Evolutionary conservation across 192 early-diverging fungal species (phyloP).

Genomic region (Dissophora globulifera): DNA sequence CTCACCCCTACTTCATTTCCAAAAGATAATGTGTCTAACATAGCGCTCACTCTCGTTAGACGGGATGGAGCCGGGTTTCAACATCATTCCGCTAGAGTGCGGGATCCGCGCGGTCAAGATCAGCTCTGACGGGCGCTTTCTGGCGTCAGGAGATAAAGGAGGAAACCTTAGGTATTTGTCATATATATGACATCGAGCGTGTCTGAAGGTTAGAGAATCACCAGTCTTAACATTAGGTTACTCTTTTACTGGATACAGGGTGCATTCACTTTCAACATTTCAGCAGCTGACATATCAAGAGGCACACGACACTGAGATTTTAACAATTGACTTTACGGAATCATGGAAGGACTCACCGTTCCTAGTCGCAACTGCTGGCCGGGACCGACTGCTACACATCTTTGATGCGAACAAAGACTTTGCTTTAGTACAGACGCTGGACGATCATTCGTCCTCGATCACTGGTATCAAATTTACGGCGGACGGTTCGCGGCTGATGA

Average conservation of each 20-base stretch:
- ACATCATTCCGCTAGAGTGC: constrained; percentile 55
- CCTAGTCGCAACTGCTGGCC: constrained; percentile 76
- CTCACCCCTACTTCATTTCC: too few relatives aligned
- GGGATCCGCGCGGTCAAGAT: constrained; percentile 77
- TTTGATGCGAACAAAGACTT: constrained; percentile 72
- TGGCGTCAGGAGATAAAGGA: constrained; percentile 78
- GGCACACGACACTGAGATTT: constrained; percentile 83
- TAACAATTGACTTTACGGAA: constrained; percentile 79
- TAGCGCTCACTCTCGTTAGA: background rate
- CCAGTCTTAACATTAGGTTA: too few relatives aligned
- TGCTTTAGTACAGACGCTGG: constrained; percentile 78
- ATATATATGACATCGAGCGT: too few relatives aligned
- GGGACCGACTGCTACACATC: constrained; percentile 82
- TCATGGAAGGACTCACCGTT: constrained; percentile 48
- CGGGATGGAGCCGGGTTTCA: constrained; percentile 48
- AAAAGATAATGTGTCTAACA: too few relatives aligned
- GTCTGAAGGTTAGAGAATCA: too few relatives aligned
- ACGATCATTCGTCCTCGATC: constrained; percentile 88
- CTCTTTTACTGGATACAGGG: constrained; percentile 40
- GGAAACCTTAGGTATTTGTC: constrained; percentile 81
- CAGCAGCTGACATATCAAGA: constrained; percentile 72
- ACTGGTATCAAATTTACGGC: constrained; percentile 76
- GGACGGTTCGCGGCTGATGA: constrained; percentile 73
- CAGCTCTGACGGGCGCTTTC: constrained; percentile 66
- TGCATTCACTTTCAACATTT: constrained; percentile 70